Base-by-base conservation (phyloP, 352 stramenopile species). In the Aphanomyces euteiches region DNA sequence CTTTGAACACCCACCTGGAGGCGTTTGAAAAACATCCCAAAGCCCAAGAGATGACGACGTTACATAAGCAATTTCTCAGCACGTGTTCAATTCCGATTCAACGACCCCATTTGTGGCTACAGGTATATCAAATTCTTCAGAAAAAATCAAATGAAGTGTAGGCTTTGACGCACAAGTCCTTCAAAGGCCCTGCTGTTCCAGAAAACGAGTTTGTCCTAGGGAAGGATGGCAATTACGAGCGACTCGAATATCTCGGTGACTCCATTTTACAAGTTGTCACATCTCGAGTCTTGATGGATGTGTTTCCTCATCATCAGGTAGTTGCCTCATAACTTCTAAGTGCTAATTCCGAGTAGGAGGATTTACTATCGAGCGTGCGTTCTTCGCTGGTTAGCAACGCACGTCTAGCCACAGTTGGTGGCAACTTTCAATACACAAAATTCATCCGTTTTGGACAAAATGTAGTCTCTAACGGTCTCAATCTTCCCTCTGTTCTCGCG, bases 331-430 rank as follows among this genome's bases (percentile, higher is more conserved):
- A 19, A 13, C 41, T 28, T 0, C 28, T 28, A 28, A 28, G 2
- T 28, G 28, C 28, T 28, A 28, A 28, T 28, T 28, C 28, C 56
- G 38, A 19, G 37, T 37, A 69, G 43, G 85, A 93, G 48, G 78
- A 92, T 43, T 70, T 95, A 19, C 75, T 95, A 6, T 93, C 83
- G 0, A 84, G 90, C 69, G 84, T 86, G 28, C 81, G 86, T 13
- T 93, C 87, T 45, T 90, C 85, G 28, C 74, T 93, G 5, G 85
- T 93, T n/a, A 95, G 92, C 76, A 95, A 93, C 66, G 89, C 77
- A 6, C 85, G 88, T 5, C 73, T 93, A 2, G 85, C 85, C 0
- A 75, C 82, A 21, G 81, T 93, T 41, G 84, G 84, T 3, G 73
- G 75, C 4, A 72, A 85, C 1, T 73, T 77, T 12, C 84, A 85